Evolutionary conservation across 163 green algal species (phyloP).

Genomic region (Scenedesmus sp.): DNA sequence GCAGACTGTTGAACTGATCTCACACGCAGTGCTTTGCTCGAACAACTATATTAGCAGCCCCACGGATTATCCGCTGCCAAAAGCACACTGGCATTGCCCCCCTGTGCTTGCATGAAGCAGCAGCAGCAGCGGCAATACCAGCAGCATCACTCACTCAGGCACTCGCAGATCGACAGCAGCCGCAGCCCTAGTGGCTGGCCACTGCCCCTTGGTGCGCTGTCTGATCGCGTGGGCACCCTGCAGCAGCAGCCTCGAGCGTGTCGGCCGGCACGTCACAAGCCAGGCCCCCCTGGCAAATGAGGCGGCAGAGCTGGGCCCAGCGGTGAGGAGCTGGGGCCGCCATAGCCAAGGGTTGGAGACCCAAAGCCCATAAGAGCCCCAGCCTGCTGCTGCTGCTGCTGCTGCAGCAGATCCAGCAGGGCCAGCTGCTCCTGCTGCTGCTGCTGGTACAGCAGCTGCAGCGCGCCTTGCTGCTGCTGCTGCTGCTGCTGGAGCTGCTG

Average conservation of each 20-base stretch:
- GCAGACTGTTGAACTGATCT: neutral
- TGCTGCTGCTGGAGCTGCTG: conserved; percentile 42
- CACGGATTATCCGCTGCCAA: neutral
- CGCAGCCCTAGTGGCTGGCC: neutral
- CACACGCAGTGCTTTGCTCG: neutral
- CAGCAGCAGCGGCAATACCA: neutral
- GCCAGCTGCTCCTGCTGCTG: conserved; percentile 7
- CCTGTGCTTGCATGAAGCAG: neutral
- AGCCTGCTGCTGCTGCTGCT: neutral
- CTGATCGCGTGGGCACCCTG: neutral
- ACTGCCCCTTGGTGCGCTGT: neutral
- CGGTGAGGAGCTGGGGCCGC: neutral
- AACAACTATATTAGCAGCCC: neutral
- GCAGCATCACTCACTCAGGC: neutral
- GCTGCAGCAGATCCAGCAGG: conserved; percentile 6
- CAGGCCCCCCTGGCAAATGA: neutral
- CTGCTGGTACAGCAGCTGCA: conserved; percentile 24
- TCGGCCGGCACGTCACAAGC: neutral
- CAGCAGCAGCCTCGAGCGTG: neutral
- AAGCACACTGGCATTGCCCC: neutral
- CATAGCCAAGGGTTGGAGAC: neutral
- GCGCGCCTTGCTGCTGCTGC: neutral
- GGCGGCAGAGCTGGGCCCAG: neutral
- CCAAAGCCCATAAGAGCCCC: neutral
- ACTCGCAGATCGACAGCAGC: neutral